Conservation (phyloP, 139 green algal species). For the Astrephomene gubernaculifera region DNA sequence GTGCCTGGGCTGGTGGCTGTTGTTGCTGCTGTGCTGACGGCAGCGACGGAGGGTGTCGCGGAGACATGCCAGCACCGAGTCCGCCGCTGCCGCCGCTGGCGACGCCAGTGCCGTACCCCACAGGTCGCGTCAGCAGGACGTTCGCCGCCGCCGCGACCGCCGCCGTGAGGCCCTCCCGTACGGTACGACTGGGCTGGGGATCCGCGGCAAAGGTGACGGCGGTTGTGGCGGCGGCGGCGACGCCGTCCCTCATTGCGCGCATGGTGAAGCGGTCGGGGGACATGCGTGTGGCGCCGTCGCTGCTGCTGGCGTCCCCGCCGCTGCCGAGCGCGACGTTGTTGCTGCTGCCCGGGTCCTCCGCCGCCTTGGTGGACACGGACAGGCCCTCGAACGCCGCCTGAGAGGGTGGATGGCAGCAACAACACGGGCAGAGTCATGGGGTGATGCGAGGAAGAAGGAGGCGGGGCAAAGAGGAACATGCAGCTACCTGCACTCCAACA, state of each 20-base stretch:
- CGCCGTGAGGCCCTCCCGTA: constrained; percentile 20
- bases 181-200: constrained; percentile 2
- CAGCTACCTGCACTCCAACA: no score
- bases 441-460: no score
- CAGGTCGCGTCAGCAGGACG: background rate
- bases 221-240: background rate
- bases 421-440: no score
- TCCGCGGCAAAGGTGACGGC: background rate
- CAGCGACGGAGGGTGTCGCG: background rate
- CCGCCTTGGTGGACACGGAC: background rate
- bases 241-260: background rate
- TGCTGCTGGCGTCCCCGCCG: background rate
- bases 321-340: background rate
- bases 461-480: no score
- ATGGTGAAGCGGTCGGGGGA: background rate
- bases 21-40: background rate
- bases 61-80: background rate
- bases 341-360: background rate
- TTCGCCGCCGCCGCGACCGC: background rate
- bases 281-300: background rate
- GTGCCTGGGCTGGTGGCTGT: no score
- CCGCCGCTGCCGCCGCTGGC: background rate
- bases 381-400: constrained; percentile 22
- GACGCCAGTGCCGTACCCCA: background rate
- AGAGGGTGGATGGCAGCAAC: no score